A percentile compares a stretch with the other conserved stretches of the same genome.
Conservation (phyloP, 768 basidiomycete species). For the Lactarius deliciosus region DNA sequence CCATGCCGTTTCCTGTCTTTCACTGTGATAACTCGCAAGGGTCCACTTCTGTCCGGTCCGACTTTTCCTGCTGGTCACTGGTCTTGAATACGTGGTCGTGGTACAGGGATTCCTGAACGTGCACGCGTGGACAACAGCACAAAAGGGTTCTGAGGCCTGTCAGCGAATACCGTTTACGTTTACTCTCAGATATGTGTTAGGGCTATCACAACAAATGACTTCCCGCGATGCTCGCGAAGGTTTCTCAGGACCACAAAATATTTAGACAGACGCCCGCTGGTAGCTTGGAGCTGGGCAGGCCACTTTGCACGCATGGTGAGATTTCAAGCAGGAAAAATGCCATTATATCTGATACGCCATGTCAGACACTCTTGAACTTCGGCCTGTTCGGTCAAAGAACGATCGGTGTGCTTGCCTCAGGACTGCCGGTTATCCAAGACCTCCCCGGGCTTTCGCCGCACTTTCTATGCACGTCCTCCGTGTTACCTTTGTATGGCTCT, state of each 20-base stretch:
- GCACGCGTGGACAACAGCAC: neutral
- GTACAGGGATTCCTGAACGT: neutral
- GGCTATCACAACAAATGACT: neutral
- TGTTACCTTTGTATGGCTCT: neutral
- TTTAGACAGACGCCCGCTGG: neutral
- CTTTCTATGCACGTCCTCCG: neutral
- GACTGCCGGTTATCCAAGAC: neutral
- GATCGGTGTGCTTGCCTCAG: neutral
- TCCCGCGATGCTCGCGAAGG: neutral
- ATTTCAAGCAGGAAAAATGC: neutral
- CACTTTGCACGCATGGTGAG: neutral
- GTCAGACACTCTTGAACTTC: neutral
- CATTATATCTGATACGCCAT: neutral
- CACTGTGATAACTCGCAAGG: slow-evolving; percentile 25
- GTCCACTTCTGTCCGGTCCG: slow-evolving; percentile 6
- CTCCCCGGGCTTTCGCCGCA: neutral
- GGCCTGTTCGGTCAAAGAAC: neutral
- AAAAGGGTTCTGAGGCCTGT: neutral
- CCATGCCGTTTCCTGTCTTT: slow-evolving; percentile 4
- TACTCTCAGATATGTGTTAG: neutral
- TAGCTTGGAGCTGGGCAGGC: neutral
- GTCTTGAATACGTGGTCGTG: neutral
- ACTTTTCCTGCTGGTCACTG: neutral
- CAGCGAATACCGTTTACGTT: neutral
- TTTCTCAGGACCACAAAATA: neutral